phyloP scores from a whole-genome alignment of 2,329 filamentous ascomycete genomes.

The Sporothrix mexicana region DNA sequence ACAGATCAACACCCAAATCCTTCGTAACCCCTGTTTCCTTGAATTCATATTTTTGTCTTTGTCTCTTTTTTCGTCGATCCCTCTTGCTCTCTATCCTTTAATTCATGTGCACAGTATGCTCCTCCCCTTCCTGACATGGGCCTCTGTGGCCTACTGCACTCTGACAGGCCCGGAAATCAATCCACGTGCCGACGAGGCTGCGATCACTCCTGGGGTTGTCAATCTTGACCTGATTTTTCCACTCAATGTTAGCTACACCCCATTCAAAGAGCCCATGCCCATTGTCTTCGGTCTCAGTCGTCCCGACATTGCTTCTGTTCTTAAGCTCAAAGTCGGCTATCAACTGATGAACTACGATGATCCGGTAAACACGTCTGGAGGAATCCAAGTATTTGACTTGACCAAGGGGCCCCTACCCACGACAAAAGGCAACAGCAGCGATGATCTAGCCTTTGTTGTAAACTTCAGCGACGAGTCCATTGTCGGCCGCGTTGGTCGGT shows the following conservation, averaged over 20 bases:
- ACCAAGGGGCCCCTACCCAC: background rate
- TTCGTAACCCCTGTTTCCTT: too few species aligned
- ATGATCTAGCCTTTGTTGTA: background rate
- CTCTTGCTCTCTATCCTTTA: too few species aligned
- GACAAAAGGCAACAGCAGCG: background rate
- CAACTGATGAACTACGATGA: background rate
- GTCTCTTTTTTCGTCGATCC: too few species aligned
- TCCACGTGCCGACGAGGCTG: too few species aligned
- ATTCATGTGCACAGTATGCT: background rate
- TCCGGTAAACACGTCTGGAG: background rate
- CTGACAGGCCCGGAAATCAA: too few species aligned
- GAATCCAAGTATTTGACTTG: background rate
- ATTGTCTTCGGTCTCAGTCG: background rate
- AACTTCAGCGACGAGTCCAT: background rate
- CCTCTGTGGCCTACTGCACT: too few species aligned
- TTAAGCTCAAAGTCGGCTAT: background rate
- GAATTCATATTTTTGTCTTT: too few species aligned
- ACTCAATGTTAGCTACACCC: background rate
- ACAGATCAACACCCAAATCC: too few species aligned
- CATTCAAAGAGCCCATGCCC: background rate
- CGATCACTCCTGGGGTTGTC: too few species aligned
- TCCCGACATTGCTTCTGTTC: background rate
- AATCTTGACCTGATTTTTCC: background rate
- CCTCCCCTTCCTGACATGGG: background rate
- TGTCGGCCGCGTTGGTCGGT: background rate